Conservation (phyloP, 306 rosid genomes). For the Casuarina glauca region DNA sequence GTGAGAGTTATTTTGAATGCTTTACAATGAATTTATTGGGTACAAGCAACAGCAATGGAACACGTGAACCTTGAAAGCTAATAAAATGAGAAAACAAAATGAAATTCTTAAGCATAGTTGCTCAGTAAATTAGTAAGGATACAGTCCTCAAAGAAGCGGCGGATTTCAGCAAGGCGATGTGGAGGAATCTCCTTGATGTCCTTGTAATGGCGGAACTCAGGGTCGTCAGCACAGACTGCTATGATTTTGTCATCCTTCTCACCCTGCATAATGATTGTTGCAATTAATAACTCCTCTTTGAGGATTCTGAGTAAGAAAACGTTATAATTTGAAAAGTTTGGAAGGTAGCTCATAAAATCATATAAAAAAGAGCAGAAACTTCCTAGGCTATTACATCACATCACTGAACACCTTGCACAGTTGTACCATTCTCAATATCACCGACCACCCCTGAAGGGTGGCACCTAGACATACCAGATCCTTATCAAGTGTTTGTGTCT, state of each 20-base stretch:
- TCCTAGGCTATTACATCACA: neutral
- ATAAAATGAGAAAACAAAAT: neutral
- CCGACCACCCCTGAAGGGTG: neutral
- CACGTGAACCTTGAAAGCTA: neutral
- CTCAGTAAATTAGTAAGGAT: constrained; percentile 48
- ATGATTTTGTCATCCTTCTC: constrained; percentile 98
- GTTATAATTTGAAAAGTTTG: neutral
- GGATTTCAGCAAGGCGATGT: constrained; percentile 93
- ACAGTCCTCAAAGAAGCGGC: constrained; percentile 96
- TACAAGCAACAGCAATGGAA: neutral
- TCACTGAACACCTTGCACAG: neutral
- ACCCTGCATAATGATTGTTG: constrained; percentile 54
- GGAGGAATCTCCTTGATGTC: constrained; percentile 94
- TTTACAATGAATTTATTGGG: neutral
- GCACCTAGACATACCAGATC: neutral
- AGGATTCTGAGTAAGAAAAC: neutral
- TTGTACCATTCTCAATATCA: neutral
- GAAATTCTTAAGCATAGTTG: neutral
- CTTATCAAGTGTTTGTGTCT: neutral
- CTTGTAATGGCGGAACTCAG: constrained; percentile 78
- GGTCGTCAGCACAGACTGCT: constrained; percentile 98
- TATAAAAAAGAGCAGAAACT: neutral
- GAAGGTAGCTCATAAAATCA: neutral
- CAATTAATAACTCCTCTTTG: neutral
- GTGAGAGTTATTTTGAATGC: neutral